A percentile compares a stretch with the other conserved stretches of the same genome.
Conservation (phyloP, 2,329 filamentous ascomycete species). For the Apiospora aurea region DNA sequence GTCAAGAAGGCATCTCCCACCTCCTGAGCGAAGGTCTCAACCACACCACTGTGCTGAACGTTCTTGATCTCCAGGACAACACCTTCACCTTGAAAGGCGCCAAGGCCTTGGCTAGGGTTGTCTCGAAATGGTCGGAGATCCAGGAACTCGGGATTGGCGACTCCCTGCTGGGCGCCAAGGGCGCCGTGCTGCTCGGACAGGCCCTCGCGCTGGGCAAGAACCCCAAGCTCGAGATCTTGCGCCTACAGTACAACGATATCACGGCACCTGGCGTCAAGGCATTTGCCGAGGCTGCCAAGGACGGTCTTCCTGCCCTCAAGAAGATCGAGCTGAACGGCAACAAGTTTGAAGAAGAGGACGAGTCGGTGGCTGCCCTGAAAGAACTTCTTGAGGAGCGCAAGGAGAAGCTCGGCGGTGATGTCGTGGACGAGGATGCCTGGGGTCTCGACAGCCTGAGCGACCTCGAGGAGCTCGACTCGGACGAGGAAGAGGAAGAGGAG, state of each 20-base stretch:
- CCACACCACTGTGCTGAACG: conserved; percentile 71
- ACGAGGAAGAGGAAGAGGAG: conserved; percentile 72
- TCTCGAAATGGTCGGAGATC: conserved; percentile 76
- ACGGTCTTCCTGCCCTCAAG: conserved; percentile 76
- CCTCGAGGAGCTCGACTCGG: conserved; percentile 76
- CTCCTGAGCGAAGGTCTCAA: conserved; percentile 81
- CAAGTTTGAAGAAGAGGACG: conserved; percentile 88
- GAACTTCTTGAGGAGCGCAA: conserved; percentile 79
- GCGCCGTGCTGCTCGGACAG: conserved; percentile 74
- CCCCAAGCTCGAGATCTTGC: conserved; percentile 77
- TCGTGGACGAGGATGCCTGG: conserved; percentile 80
- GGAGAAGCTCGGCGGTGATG: conserved; percentile 71
- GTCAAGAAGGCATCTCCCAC: conserved; percentile 87
- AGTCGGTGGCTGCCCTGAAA: conserved; percentile 71
- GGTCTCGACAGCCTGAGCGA: conserved; percentile 87
- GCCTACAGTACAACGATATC: conserved; percentile 95
- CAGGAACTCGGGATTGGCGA: conserved; percentile 89
- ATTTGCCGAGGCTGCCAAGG: conserved; percentile 72
- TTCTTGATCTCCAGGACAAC: conserved; percentile 95
- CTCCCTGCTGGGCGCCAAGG: conserved; percentile 81
- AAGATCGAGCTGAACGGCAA: conserved; percentile 96
- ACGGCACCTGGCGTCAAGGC: conserved; percentile 76
- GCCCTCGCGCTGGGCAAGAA: conserved; percentile 81
- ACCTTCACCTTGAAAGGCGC: conserved; percentile 88
- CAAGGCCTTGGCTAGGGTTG: conserved; percentile 76